phyloP scores from a whole-genome alignment of 768 basidiomycete species.

The Trametes cubensis region DNA sequence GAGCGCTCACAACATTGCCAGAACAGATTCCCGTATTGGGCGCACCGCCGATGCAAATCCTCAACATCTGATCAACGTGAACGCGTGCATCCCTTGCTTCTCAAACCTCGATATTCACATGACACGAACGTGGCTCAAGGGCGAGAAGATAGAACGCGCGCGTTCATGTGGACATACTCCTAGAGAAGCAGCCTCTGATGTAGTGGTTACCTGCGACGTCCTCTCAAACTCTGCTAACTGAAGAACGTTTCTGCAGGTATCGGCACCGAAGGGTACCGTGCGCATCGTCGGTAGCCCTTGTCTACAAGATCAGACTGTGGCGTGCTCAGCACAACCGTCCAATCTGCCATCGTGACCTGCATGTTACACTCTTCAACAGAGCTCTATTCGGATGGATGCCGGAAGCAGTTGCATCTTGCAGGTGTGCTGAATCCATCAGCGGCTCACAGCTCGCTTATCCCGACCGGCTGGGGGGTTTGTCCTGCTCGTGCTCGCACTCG shows the following conservation, averaged over 20 bases:
- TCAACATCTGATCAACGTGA: not conserved
- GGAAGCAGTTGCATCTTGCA: not conserved
- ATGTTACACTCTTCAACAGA: not conserved
- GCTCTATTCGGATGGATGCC: not conserved
- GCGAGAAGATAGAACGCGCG: not conserved
- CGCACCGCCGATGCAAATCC: not conserved
- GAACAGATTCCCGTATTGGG: too few species aligned
- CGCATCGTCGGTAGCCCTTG: too few species aligned
- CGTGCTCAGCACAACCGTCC: too few species aligned
- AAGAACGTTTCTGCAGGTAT: not conserved
- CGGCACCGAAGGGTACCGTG: too few species aligned
- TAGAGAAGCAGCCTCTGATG: not conserved
- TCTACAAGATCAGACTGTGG: too few species aligned
- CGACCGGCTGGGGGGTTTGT: not conserved
- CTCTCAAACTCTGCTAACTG: not conserved
- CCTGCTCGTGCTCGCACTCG: not conserved
- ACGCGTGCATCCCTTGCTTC: conserved; percentile 6
- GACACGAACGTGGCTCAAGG: conserved; percentile 14
- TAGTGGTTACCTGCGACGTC: not conserved
- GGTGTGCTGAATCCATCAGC: not conserved
- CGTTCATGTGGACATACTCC: not conserved
- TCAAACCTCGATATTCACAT: not conserved
- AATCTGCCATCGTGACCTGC: not conserved
- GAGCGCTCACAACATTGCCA: too few species aligned
- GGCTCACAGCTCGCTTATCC: not conserved